Evolutionary conservation across 495 filamentous ascomycete genomes (phyloP).

Genomic region (Penicillium bovifimosum): DNA sequence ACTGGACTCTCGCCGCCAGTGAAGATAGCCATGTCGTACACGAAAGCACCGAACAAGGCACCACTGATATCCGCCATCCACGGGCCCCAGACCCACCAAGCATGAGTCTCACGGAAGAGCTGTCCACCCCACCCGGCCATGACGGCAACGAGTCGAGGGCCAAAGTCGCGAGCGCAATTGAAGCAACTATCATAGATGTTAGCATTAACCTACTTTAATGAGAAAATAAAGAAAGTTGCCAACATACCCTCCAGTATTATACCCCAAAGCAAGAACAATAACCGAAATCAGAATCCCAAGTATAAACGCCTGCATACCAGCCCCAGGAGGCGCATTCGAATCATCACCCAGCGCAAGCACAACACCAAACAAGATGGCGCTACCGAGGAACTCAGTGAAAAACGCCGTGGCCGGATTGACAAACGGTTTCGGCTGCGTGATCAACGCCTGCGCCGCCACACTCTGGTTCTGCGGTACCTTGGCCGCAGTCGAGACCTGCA

Average conservation of each 20-base stretch:
- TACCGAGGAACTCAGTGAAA: conserved; percentile 22
- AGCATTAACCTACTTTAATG: no score
- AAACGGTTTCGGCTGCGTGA: conserved; percentile 46
- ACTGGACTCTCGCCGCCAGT: conserved; percentile 22
- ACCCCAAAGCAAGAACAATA: conserved; percentile 14
- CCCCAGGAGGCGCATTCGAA: conserved; percentile 19
- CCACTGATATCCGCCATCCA: conserved; percentile 23
- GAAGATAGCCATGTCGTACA: conserved; percentile 23
- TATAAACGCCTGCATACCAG: conserved; percentile 23
- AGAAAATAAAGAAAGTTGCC: no score
- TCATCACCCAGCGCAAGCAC: conserved; percentile 24
- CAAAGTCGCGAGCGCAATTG: conserved; percentile 20
- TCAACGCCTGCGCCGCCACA: conserved; percentile 28
- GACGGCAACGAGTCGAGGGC: conserved; percentile 19
- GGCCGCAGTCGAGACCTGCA: conserved; percentile 26
- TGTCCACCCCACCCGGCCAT: conserved; percentile 23
- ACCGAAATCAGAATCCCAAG: conserved; percentile 12
- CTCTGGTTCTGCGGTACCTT: conserved; percentile 21
- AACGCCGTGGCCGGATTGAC: conserved; percentile 42
- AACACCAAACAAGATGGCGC: conserved; percentile 17
- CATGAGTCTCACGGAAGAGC: conserved; percentile 7
- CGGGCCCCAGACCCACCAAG: conserved; percentile 23
- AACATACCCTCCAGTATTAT: conserved; percentile 23
- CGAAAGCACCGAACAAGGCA: conserved; percentile 6
- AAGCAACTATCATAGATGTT: conserved; percentile 10